Percentiles rank a stretch among this genome's conserved stretches.
Conservation (phyloP, 148 eudicot species). For the Rhododendron molle region DNA sequence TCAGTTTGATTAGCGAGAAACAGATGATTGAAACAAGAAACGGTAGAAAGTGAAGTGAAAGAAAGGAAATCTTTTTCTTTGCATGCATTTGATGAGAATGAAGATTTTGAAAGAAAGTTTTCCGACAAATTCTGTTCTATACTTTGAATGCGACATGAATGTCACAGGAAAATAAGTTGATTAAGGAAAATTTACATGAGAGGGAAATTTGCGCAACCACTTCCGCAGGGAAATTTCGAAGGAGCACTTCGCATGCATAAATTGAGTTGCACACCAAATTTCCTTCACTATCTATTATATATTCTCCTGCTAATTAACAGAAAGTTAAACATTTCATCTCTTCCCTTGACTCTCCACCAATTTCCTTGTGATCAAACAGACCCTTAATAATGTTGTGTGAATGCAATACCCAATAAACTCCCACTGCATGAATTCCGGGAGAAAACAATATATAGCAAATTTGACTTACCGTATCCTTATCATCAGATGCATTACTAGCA, state of each 20-base stretch:
- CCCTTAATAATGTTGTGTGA: not conserved
- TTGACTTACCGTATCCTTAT: constrained; percentile 23
- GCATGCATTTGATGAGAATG: not conserved
- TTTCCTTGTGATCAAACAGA: not conserved
- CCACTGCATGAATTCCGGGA: not conserved
- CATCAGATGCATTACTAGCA: constrained; percentile 13
- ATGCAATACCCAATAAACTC: not conserved
- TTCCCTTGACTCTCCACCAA: not conserved
- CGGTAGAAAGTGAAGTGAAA: not conserved
- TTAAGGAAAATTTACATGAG: not conserved
- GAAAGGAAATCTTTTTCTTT: not conserved
- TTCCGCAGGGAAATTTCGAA: no score
- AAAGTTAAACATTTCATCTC: not conserved
- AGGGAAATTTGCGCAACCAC: not conserved
- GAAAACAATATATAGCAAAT: not conserved
- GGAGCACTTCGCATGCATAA: not conserved
- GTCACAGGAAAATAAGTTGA: not conserved
- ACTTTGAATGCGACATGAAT: not conserved
- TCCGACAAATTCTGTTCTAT: not conserved
- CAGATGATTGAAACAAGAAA: not conserved
- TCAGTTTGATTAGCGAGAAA: not conserved
- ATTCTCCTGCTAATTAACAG: not conserved
- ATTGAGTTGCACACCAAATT: not conserved
- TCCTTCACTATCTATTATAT: not conserved
- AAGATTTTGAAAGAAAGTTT: not conserved